Percentiles rank a stretch among this genome's conserved stretches.
phyloP scores from a whole-genome alignment of 768 basidiomycete species.

The Multifurca ochricompacta region DNA sequence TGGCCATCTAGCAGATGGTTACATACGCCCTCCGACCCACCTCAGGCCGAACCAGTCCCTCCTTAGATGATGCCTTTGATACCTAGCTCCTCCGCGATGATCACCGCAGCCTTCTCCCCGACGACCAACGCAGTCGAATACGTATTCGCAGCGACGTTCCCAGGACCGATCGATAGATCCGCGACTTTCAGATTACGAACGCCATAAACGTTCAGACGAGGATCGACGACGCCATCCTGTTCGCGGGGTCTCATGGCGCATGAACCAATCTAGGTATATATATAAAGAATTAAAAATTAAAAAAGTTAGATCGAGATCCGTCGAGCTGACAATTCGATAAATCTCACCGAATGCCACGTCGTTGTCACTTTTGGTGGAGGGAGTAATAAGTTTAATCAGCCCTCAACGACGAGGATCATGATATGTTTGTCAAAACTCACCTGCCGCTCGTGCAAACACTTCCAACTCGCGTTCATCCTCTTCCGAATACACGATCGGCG shows the following conservation, averaged over 20 bases:
- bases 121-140: constrained; percentile 37
- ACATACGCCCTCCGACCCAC: too few species aligned
- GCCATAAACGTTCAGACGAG: constrained; percentile 53
- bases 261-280: constrained; percentile 39
- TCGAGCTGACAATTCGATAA: not conserved
- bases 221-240: constrained; percentile 52
- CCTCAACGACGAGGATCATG: too few species aligned
- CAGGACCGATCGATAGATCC: constrained; percentile 34
- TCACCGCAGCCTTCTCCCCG: constrained; percentile 53
- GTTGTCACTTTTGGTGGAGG: constrained; percentile 23
- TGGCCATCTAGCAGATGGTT: too few species aligned
- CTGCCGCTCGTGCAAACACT: constrained; percentile 20
- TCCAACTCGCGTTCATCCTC: constrained; percentile 30
- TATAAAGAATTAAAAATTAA: not conserved
- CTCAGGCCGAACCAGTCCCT: too few species aligned
- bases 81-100: constrained; percentile 46
- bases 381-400: too few species aligned
- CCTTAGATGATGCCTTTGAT: constrained; percentile 14
- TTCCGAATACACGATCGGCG: too few species aligned
- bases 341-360: constrained; percentile 29
- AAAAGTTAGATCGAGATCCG: not conserved
- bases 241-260: constrained; percentile 59
- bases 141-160: constrained; percentile 35
- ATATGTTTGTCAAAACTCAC: not conserved
- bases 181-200: constrained; percentile 48